phyloP scores from a whole-genome alignment of 1,284 basidiomycete genomes.

The Agroathelia rolfsii region DNA sequence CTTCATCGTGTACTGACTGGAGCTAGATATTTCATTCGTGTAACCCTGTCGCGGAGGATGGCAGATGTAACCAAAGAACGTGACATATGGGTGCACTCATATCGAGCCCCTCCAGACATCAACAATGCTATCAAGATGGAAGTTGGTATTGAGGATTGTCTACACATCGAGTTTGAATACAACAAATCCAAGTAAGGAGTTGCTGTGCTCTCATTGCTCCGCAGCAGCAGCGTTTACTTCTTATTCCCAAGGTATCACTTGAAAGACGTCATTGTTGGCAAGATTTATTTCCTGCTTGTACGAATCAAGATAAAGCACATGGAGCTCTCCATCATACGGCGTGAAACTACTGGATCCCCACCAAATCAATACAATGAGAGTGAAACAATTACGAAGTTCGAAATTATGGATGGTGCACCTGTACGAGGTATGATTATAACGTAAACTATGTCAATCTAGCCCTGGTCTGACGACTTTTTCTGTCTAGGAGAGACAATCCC shows the following conservation, averaged over 20 bases:
- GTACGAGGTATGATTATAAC: conserved; percentile 66
- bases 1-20: conserved; percentile 7
- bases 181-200: conserved; percentile 90
- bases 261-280: conserved; percentile 98
- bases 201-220: conserved; percentile 2
- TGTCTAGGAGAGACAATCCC: conserved; percentile 89
- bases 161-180: conserved; percentile 99
- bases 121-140: conserved; percentile 99
- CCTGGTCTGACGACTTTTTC: background rate
- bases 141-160: conserved; percentile 96
- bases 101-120: conserved; percentile 94
- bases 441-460: background rate
- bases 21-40: conserved; percentile 90
- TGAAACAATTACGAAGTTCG: conserved; percentile 98
- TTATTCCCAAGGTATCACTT: conserved; percentile 75
- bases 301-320: conserved; percentile 99
- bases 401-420: conserved; percentile 97
- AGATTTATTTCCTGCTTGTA: conserved; percentile 97
- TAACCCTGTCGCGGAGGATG: conserved; percentile 83
- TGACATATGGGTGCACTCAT: conserved; percentile 97
- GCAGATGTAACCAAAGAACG: conserved; percentile 89
- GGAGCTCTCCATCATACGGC: conserved; percentile 95
- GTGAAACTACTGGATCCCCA: conserved; percentile 91
- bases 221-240: conserved; percentile 1
- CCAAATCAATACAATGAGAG: conserved; percentile 99